A percentile compares a stretch with the other conserved stretches of the same genome.
Evolutionary conservation across 495 filamentous ascomycete genomes (phyloP).

Genomic region (Haplographium delicatum): DNA sequence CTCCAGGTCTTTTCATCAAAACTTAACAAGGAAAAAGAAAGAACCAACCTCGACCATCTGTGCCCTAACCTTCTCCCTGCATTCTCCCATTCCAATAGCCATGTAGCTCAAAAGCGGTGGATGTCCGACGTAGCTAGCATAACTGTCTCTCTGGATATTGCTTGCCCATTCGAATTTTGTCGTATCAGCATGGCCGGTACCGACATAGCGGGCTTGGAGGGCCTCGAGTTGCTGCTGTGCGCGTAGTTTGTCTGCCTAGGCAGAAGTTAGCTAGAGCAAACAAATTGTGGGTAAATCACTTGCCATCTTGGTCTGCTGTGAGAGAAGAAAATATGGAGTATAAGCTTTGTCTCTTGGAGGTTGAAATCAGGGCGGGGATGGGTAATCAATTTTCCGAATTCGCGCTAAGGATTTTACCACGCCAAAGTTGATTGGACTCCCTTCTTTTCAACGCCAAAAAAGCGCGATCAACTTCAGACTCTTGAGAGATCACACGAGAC

Average conservation of each 20-base stretch:
- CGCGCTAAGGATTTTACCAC: neutral
- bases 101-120: slow-evolving; percentile 85
- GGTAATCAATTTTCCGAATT: slow-evolving; percentile 1
- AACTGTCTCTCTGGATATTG: slow-evolving; percentile 84
- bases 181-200: slow-evolving; percentile 97
- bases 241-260: slow-evolving; percentile 91
- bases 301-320: slow-evolving; percentile 7
- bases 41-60: slow-evolving; percentile 63
- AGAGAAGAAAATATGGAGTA: neutral
- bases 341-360: neutral
- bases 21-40: too few relatives aligned
- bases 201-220: slow-evolving; percentile 88
- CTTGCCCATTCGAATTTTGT: slow-evolving; percentile 93
- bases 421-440: too few relatives aligned
- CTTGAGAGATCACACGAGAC: too few relatives aligned
- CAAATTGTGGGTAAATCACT: neutral
- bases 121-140: slow-evolving; percentile 82
- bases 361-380: neutral
- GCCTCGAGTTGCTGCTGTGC: slow-evolving; percentile 95
- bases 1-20: neutral
- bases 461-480: too few relatives aligned
- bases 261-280: neutral
- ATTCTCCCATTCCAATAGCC: slow-evolving; percentile 79
- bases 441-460: too few relatives aligned
- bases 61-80: slow-evolving; percentile 71